Evolutionary conservation across 768 basidiomycete species (phyloP).

Genomic region (Cystofilobasidium capitatum): DNA sequence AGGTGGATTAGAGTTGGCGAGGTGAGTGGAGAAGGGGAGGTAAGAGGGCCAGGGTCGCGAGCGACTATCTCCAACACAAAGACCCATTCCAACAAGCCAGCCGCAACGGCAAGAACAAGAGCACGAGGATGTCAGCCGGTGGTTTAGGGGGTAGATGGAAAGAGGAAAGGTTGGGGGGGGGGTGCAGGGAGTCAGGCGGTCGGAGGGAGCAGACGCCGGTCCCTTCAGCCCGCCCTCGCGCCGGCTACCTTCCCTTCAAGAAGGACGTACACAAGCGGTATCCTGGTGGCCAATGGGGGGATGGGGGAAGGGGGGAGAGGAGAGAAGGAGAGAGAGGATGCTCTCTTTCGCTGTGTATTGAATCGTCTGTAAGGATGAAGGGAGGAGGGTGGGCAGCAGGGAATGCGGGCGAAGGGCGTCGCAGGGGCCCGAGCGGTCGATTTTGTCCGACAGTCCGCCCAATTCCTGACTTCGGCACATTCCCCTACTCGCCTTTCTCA

Average conservation of each 20-base stretch:
- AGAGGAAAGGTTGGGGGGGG: background rate
- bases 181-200: background rate
- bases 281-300: constrained; percentile 10
- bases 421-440: no score
- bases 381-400: no score
- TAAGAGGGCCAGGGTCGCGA: constrained; percentile 23
- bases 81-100: no score
- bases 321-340: background rate
- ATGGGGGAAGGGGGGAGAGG: constrained; percentile 3
- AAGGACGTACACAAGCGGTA: constrained; percentile 23
- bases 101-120: background rate
- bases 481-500: no score
- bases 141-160: background rate
- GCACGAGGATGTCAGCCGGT: no score
- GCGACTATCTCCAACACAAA: no score
- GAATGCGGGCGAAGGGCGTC: no score
- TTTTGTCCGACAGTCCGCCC: no score
- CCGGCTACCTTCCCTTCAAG: background rate
- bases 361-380: no score
- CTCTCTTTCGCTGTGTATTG: background rate
- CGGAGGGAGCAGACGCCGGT: no score
- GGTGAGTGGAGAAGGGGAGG: constrained; percentile 2
- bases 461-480: no score
- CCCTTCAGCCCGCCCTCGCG: no score
- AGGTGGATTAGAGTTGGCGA: background rate